Evolutionary conservation across 2,329 filamentous ascomycete species (phyloP).

Genomic region (Blastomyces gilchristii): DNA sequence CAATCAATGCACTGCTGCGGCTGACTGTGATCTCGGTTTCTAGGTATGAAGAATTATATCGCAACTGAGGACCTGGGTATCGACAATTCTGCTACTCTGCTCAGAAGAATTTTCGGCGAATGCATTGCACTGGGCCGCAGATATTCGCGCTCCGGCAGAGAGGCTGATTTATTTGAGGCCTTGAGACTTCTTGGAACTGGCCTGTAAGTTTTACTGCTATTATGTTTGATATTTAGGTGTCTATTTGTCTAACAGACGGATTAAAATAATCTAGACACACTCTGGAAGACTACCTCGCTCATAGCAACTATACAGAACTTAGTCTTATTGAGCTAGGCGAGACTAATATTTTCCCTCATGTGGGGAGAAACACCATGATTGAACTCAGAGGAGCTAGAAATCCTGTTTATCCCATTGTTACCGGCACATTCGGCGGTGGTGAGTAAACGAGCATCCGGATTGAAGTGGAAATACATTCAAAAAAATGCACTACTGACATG

Average conservation of each 20-base stretch:
- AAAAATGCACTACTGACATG: not conserved
- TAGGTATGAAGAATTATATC: slow-evolving; percentile 81
- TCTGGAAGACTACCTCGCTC: slow-evolving; percentile 82
- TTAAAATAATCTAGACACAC: slow-evolving; percentile 48
- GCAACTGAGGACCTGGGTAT: slow-evolving; percentile 70
- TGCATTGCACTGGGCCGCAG: slow-evolving; percentile 71
- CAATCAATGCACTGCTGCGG: not conserved
- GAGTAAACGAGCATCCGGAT: not conserved
- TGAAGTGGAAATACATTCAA: not conserved
- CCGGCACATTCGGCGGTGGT: slow-evolving; percentile 76
- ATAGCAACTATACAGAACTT: slow-evolving; percentile 87
- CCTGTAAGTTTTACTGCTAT: slow-evolving; percentile 29
- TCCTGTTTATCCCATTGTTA: slow-evolving; percentile 70
- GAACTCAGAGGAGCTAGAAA: slow-evolving; percentile 55
- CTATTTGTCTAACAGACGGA: not conserved
- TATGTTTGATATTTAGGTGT: not conserved
- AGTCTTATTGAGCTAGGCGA: slow-evolving; percentile 81
- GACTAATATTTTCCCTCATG: slow-evolving; percentile 71
- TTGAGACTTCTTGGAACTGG: slow-evolving; percentile 78
- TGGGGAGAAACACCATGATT: slow-evolving; percentile 63
- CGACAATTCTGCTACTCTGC: slow-evolving; percentile 68
- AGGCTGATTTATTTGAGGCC: slow-evolving; percentile 76
- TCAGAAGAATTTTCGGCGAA: slow-evolving; percentile 60
- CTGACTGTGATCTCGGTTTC: slow-evolving; percentile 12
- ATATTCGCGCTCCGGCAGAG: slow-evolving; percentile 55